Evolutionary conservation across 1,284 basidiomycete genomes (phyloP), one percentile per base, ranked within the genome.

Genomic region (Thecaphora thlaspeos): DNA sequence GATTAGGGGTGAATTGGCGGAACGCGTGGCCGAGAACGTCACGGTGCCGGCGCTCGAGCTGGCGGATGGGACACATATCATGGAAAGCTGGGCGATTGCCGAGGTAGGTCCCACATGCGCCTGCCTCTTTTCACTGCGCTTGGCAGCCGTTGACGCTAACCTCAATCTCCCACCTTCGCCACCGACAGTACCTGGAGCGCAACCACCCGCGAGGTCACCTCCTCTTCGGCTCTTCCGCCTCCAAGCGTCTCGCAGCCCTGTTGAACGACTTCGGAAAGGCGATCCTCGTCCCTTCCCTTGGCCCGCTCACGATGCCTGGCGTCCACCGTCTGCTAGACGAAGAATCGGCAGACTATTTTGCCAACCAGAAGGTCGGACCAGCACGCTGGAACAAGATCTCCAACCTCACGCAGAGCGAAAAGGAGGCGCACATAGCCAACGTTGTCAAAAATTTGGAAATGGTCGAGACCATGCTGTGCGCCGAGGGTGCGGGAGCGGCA

Each of bases 1-100:
- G 44, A 46, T 72, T 26, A 58, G 70, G 30, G 67, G 53, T 48
- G 62, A 72, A 2, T 58, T 72, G 7, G 62, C 60, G 10, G 18
- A 45, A 7, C 41, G 61, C 9, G 41, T 68, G 18, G 55, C 49
- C 9, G 64, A 65, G 41, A 64, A 68, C 26, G 68, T 70, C 26
- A 72, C 70, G 3, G 70, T 72, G 12, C 70, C 70, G 14, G 67
- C 58, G 0, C 43, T 72, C 37, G 65, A 70, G 41, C 44, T 70
- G 12, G 48, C 40, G 22, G 64, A 68, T 39, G 68, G 65, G 4
- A 52, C 58, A n/a, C 64, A 70, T 41, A 50, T 72, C n/a, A 54
- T 57, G 39, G 70, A 72, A 41, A 56, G 51, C 18, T 72, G 68
- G 68, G 48, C 46, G 46, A 72, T 72, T 39, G 70, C 68, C 19